A percentile compares a stretch with the other conserved stretches of the same genome.
These are phyloP conservation scores for Achlya hypogyna DNA, from an alignment of 352 stramenopile genomes.

Conservation along the genomic window DNA sequence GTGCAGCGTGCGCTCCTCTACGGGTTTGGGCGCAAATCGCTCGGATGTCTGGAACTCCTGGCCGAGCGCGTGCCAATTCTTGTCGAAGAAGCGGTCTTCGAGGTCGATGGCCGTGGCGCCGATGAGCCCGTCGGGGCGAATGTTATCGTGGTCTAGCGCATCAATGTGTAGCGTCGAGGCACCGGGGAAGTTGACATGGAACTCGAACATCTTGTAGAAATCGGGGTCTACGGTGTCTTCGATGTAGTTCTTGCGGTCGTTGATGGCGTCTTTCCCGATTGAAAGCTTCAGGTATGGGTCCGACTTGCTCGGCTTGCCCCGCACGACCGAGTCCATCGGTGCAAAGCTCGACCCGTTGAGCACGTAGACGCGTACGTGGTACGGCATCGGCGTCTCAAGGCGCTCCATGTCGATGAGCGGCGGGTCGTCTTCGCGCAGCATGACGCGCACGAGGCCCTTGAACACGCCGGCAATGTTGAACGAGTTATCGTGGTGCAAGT, in stretches of 20 bases:
- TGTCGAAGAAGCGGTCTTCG: slow-evolving; percentile 87
- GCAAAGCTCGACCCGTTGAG: slow-evolving; percentile 75
- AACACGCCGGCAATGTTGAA: slow-evolving; percentile 60
- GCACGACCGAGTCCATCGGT: slow-evolving; percentile 80
- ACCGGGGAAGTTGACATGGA: slow-evolving; percentile 77
- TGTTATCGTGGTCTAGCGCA: slow-evolving; percentile 82
- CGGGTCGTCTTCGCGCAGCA: slow-evolving; percentile 71
- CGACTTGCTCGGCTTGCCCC: slow-evolving; percentile 70
- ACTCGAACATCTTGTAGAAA: slow-evolving; percentile 86
- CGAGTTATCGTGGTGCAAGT: slow-evolving; percentile 21
- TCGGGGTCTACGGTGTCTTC: slow-evolving; percentile 75
- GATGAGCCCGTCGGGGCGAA: slow-evolving; percentile 87
- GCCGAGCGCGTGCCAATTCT: slow-evolving; percentile 74
- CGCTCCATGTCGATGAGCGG: slow-evolving; percentile 52
- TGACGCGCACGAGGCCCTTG: slow-evolving; percentile 85
- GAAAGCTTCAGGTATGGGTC: slow-evolving; percentile 80
- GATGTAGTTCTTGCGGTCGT: slow-evolving; percentile 85
- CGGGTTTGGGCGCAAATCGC: slow-evolving; percentile 50
- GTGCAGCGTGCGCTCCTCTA: slow-evolving; percentile 75
- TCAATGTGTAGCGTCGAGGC: slow-evolving; percentile 78
- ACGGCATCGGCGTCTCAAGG: slow-evolving; percentile 56
- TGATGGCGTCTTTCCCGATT: slow-evolving; percentile 73
- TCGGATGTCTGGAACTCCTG: slow-evolving; percentile 74
- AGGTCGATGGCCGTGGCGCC: slow-evolving; percentile 87
- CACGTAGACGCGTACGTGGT: slow-evolving; percentile 81